phyloP scores from a whole-genome alignment of 192 early-diverging fungal species.

The Glomus cerebriforme region DNA sequence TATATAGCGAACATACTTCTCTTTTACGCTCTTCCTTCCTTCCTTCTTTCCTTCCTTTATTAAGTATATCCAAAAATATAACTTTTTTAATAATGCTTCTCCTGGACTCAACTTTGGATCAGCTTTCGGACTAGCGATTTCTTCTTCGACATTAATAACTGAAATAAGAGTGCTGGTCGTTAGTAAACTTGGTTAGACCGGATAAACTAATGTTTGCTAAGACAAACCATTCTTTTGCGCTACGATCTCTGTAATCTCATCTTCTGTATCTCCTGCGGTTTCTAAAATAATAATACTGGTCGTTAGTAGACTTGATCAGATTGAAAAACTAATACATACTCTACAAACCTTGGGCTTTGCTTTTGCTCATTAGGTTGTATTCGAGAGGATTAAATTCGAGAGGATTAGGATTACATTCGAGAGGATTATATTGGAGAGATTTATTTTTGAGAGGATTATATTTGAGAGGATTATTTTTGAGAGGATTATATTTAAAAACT shows the following conservation, averaged over 20 bases:
- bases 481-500: too few relatives aligned
- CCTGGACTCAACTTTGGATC: slow-evolving; percentile 22
- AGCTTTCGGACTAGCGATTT: neutral
- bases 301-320: slow-evolving; percentile 13
- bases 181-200: slow-evolving; percentile 26
- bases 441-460: too few relatives aligned
- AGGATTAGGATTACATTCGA: too few relatives aligned
- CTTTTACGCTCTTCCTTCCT: too few relatives aligned
- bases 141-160: slow-evolving; percentile 19
- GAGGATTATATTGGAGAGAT: too few relatives aligned
- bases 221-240: slow-evolving; percentile 26
- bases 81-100: too few relatives aligned
- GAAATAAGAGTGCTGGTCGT: slow-evolving; percentile 5
- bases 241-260: neutral
- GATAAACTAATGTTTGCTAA: slow-evolving; percentile 31
- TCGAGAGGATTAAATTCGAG: slow-evolving; percentile 5
- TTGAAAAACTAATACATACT: too few relatives aligned
- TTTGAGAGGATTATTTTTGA: too few relatives aligned
- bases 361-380: slow-evolving; percentile 26
- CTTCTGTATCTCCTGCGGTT: slow-evolving; percentile 9
- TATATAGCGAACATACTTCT: too few relatives aligned
- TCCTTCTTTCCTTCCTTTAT: too few relatives aligned
- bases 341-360: too few relatives aligned
- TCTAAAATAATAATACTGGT: slow-evolving; percentile 28
- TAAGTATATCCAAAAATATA: too few relatives aligned